Percentiles rank a stretch among this genome's conserved stretches.
phyloP scores from a whole-genome alignment of 352 stramenopile genomes.

The Aphanomyces stellatus region DNA sequence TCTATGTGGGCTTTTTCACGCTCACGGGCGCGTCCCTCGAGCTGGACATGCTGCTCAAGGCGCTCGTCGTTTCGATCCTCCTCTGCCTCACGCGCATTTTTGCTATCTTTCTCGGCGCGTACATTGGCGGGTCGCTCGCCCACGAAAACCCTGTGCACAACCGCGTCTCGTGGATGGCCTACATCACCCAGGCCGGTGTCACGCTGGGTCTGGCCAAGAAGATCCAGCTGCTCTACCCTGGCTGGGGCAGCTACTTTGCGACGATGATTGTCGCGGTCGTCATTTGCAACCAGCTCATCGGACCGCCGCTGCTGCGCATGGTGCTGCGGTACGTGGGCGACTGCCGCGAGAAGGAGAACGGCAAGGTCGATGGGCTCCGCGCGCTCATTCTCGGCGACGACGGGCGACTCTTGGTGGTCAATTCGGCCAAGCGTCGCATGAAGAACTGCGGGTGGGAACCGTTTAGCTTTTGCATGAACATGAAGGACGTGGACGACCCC shows the following conservation, averaged over 20 bases:
- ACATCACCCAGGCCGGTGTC: constrained; percentile 59
- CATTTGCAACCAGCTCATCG: constrained; percentile 59
- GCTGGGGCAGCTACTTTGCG: constrained; percentile 61
- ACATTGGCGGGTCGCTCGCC: constrained; percentile 36
- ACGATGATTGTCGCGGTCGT: constrained; percentile 67
- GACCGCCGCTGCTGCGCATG: constrained; percentile 46
- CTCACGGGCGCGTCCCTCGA: constrained; percentile 56
- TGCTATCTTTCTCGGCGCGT: constrained; percentile 55
- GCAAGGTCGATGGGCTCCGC: constrained; percentile 46
- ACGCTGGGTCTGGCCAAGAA: constrained; percentile 62
- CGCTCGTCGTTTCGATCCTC: constrained; percentile 41
- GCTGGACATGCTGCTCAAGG: constrained; percentile 54
- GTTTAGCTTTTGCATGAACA: constrained; percentile 21
- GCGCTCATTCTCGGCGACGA: constrained; percentile 33
- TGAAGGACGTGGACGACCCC: constrained; percentile 10
- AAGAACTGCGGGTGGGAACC: constrained; percentile 54
- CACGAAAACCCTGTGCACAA: constrained; percentile 36
- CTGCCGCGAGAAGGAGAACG: constrained; percentile 44
- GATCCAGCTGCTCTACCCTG: constrained; percentile 58
- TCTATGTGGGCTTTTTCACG: constrained; percentile 73
- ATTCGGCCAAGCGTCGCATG: constrained; percentile 27
- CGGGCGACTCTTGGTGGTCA: constrained; percentile 30
- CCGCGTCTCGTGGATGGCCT: constrained; percentile 51
- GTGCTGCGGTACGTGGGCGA: constrained; percentile 45
- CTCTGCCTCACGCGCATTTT: constrained; percentile 42